A percentile compares a stretch with the other conserved stretches of the same genome.
phyloP scores from a whole-genome alignment of 352 stramenopile species.

The Globisporangium splendens region DNA sequence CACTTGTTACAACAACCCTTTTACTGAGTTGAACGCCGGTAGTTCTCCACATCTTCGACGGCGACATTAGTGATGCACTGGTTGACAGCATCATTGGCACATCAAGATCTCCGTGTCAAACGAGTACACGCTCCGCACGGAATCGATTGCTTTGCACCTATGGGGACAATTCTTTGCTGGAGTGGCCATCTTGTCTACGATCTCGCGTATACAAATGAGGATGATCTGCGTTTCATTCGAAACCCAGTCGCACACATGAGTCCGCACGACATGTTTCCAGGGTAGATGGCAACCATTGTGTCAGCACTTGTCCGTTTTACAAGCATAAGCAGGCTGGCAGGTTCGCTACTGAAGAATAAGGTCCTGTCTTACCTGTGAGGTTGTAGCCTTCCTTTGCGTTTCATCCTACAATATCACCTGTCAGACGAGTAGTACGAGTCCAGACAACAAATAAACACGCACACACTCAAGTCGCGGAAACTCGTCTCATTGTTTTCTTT shows the following conservation, averaged over 20 bases:
- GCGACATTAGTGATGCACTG: not conserved
- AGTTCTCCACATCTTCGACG: not conserved
- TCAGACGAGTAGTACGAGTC: too few relatives aligned
- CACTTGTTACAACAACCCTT: too few relatives aligned
- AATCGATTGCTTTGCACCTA: too few relatives aligned
- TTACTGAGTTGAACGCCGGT: too few relatives aligned
- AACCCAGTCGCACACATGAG: not conserved
- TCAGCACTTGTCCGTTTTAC: too few relatives aligned
- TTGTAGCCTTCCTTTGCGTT: too few relatives aligned
- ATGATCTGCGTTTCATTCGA: conserved; percentile 6
- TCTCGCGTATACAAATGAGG: not conserved
- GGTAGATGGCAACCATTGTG: not conserved
- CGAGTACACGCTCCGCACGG: not conserved
- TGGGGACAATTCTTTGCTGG: conserved; percentile 3
- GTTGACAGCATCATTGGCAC: not conserved
- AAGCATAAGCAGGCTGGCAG: too few relatives aligned
- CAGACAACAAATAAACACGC: too few relatives aligned
- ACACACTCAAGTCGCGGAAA: too few relatives aligned
- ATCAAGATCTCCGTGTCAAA: not conserved
- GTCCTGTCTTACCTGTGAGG: too few relatives aligned
- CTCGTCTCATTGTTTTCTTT: not conserved
- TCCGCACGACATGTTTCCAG: conserved; percentile 1
- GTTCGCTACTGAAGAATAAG: too few relatives aligned
- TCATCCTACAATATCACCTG: too few relatives aligned
- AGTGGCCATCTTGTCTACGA: not conserved